phyloP scores from a whole-genome alignment of 371 early-diverging fungal genomes.

The Nematocida parisii region DNA sequence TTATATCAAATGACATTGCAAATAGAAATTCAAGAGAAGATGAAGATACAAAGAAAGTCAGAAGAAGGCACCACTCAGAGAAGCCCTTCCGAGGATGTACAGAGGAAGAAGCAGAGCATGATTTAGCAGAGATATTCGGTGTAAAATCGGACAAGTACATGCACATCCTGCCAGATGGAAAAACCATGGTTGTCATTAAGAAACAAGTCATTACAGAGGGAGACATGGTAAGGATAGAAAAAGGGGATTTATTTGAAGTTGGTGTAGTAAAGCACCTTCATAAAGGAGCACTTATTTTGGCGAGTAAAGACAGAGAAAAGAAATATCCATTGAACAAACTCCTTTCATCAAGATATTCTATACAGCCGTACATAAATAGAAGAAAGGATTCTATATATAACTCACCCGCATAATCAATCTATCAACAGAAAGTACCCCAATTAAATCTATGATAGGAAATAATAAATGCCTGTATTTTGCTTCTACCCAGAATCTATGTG shows the following conservation, averaged over 20 bases:
- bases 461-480: too few species aligned
- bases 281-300: slow-evolving; percentile 34
- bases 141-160: slow-evolving; percentile 44
- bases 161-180: slow-evolving; percentile 41
- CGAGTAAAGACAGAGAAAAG: slow-evolving; percentile 44
- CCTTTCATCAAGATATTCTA: slow-evolving; percentile 48
- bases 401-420: neutral
- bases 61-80: slow-evolving; percentile 28
- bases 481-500: too few species aligned
- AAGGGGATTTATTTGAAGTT: slow-evolving; percentile 42
- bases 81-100: slow-evolving; percentile 49
- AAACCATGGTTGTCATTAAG: slow-evolving; percentile 47
- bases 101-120: slow-evolving; percentile 52
- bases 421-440: too few species aligned
- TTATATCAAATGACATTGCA: slow-evolving; percentile 1
- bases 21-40: slow-evolving; percentile 18
- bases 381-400: neutral
- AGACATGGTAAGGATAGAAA: slow-evolving; percentile 47
- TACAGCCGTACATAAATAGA: slow-evolving; percentile 1
- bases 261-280: slow-evolving; percentile 40
- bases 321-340: slow-evolving; percentile 52
- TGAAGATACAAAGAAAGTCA: slow-evolving; percentile 36
- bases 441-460: too few species aligned
- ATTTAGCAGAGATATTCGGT: slow-evolving; percentile 38
- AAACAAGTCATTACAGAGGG: slow-evolving; percentile 44